Base-by-base conservation (phyloP, 1,284 basidiomycete genomes). In the Takashimella tepidaria region DNA sequence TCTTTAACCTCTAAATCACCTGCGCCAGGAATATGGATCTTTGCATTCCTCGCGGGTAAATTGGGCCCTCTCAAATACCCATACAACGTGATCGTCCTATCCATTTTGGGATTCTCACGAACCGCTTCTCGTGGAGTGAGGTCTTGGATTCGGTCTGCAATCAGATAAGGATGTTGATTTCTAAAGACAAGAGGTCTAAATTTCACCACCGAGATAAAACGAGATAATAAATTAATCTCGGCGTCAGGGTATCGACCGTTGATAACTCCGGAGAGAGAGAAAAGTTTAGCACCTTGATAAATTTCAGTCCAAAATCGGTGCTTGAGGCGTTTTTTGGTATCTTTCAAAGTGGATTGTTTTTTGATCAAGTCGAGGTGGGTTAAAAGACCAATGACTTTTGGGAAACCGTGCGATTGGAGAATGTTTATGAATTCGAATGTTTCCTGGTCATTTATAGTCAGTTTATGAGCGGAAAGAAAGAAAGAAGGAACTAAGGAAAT, bases 291-390 rank as follows among this genome's bases (percentile, higher is more conserved):
- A 48, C 96, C 96, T 71, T 93, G 89, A 75, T 98, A 98, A 16
- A 98, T 97, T 75, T 99, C 96, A 0, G 95, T 92, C 95, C 96
- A 99, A 79, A 99, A 99, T n/a, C 96, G 89, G 73, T 92, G 95
- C 77, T 98, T 99, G 45, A 99, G 83, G 0, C 86, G 78, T 72
- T 97, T 98, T 79, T 98, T 99, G 50, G 92, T 93, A 47, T 85
- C 85, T 57, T 88, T 89, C 47, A 98, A 83, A 1, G 86, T 87
- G 1, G 87, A 82, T 5, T 88, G 82, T 72, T 93, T 96, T 80
- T 97, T 97, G 69, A 99, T 90, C 57, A 99, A 85, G 76, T 98
- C 96, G 45, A 98, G 83, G 73, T 99, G 96, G 21, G 92, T 89
- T 43, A 99, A 85, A 51, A 99, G 79, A 56, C 95, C 95, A 58